A percentile compares a stretch with the other conserved stretches of the same genome.
phyloP scores from a whole-genome alignment of 148 eudicot genomes.

The Limonium bicolor region DNA sequence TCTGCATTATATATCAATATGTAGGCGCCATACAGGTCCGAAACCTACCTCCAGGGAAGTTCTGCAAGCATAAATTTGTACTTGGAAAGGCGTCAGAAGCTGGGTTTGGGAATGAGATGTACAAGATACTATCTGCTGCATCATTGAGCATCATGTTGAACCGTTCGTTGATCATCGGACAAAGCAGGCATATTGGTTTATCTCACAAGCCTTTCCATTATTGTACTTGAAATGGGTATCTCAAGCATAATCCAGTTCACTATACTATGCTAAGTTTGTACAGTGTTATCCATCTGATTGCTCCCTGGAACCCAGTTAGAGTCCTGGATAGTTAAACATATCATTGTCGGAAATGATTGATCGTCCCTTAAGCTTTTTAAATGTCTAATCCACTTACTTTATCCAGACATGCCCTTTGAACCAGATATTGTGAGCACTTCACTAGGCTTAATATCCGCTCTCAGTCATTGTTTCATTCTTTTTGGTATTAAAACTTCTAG shows the following conservation, averaged over 20 bases:
- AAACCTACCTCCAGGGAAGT: constrained; percentile 46
- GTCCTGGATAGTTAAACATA: too few relatives aligned
- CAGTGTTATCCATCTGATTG: too few relatives aligned
- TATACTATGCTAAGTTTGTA: background rate
- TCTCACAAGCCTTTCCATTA: constrained; percentile 57
- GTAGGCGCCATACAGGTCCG: constrained; percentile 62
- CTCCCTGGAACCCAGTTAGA: too few relatives aligned
- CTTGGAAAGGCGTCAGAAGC: constrained; percentile 87
- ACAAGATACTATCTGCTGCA: constrained; percentile 76
- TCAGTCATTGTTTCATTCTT: too few relatives aligned
- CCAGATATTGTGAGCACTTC: too few relatives aligned
- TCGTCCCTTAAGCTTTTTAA: too few relatives aligned
- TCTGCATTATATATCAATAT: too few relatives aligned
- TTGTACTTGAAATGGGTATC: constrained; percentile 9
- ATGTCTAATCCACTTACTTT: too few relatives aligned
- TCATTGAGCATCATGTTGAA: constrained; percentile 84
- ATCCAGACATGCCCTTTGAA: too few relatives aligned
- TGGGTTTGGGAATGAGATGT: constrained; percentile 92
- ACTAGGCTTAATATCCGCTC: too few relatives aligned
- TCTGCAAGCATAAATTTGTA: constrained; percentile 75
- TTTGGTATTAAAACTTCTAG: too few relatives aligned
- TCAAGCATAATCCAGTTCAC: background rate
- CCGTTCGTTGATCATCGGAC: constrained; percentile 85
- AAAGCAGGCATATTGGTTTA: constrained; percentile 97
- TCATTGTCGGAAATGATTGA: too few relatives aligned